Percentiles rank a stretch among this genome's conserved stretches.
phyloP scores from a whole-genome alignment of 176 grass and related monocot species.

The Zizania latifolia region DNA sequence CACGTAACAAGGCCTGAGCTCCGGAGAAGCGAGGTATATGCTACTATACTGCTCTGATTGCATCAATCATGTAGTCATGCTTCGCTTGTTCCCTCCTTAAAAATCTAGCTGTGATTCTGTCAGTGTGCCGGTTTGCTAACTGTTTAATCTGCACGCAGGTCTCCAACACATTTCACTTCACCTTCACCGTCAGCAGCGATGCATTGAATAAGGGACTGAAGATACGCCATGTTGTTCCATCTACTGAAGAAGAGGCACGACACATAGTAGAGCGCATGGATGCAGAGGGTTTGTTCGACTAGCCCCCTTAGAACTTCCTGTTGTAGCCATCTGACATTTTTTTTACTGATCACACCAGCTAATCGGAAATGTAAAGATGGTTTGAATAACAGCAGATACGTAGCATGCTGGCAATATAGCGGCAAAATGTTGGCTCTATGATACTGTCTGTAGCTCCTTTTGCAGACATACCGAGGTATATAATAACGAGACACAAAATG shows the following conservation, averaged over 20 bases:
- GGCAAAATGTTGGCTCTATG: no score
- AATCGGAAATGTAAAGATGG: neutral
- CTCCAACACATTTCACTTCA: constrained; percentile 94
- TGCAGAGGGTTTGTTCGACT: constrained; percentile 47
- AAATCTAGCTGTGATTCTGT: neutral
- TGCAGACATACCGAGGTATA: no score
- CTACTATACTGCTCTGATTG: neutral
- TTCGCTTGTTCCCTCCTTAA: neutral
- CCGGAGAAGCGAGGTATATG: constrained; percentile 67
- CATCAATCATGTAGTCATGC: neutral
- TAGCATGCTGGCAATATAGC: constrained; percentile 7
- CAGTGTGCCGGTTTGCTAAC: neutral
- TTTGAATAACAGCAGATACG: constrained; percentile 21
- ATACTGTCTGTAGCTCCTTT: no score
- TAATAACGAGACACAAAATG: no score
- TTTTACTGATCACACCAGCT: neutral
- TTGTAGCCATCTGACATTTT: neutral
- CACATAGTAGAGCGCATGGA: constrained; percentile 75
- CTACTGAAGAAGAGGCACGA: constrained; percentile 85
- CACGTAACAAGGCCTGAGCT: constrained; percentile 96
- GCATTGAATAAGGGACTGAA: constrained; percentile 61
- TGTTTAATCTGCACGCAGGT: constrained; percentile 34
- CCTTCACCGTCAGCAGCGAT: constrained; percentile 66
- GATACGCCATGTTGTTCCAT: constrained; percentile 85
- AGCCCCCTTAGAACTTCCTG: neutral